These are phyloP conservation scores for Dimargaris cristalligena DNA, from an alignment of 192 early-diverging fungal genomes.

Conservation along the genomic window DNA sequence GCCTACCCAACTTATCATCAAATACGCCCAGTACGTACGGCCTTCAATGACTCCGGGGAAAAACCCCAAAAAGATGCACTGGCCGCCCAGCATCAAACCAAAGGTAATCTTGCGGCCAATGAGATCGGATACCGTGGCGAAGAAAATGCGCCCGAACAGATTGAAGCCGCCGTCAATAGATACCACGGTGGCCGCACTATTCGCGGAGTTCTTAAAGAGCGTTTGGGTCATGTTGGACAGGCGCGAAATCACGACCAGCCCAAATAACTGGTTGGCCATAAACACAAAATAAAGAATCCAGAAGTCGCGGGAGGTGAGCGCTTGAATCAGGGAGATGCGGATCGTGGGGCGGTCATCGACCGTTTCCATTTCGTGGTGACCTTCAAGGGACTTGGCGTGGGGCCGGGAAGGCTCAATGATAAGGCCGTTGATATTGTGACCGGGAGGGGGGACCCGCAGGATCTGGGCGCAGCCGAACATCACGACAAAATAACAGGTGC, in stretches of 20 bases:
- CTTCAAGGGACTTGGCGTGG: conserved; percentile 7
- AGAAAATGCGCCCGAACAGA: conserved; percentile 33
- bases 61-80: conserved; percentile 40
- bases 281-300: conserved; percentile 43
- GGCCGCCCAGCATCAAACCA: conserved; percentile 36
- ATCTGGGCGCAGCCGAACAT: conserved; percentile 43
- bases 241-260: conserved; percentile 43
- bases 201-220: conserved; percentile 28
- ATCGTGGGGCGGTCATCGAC: conserved; percentile 27
- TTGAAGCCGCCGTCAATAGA: conserved; percentile 46
- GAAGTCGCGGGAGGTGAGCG: conserved; percentile 37
- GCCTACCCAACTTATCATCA: conserved; percentile 41
- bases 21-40: conserved; percentile 36
- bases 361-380: conserved; percentile 13
- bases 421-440: conserved; percentile 36
- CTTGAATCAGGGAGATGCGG: conserved; percentile 30
- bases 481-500: conserved; percentile 37
- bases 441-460: conserved; percentile 40
- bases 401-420: conserved; percentile 25
- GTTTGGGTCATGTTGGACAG: conserved; percentile 41
- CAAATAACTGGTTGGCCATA: conserved; percentile 43
- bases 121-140: conserved; percentile 39
- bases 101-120: conserved; percentile 49
- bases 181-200: conserved; percentile 26
- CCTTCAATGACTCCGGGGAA: conserved; percentile 30